phyloP scores from a whole-genome alignment of 202 grass and related monocot genomes.

The Elaeis oleifera region DNA sequence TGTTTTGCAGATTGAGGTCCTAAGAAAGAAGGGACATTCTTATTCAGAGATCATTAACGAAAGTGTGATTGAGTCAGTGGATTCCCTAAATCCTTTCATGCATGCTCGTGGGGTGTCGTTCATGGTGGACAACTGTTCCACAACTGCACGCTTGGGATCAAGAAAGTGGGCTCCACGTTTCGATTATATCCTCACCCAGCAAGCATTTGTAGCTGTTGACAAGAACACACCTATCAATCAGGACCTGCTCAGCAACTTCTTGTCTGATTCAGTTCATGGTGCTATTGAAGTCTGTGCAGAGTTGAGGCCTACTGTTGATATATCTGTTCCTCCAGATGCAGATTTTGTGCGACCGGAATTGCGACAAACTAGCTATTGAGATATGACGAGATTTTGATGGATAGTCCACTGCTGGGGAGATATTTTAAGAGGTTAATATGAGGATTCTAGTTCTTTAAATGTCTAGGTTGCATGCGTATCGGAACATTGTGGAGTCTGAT shows the following conservation, averaged over 20 bases:
- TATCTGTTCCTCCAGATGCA: constrained; percentile 69
- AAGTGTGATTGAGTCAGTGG: constrained; percentile 68
- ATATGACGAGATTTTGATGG: too few species aligned
- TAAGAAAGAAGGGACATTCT: constrained; percentile 74
- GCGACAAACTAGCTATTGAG: constrained; percentile 37
- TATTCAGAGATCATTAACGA: constrained; percentile 87
- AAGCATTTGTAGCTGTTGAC: constrained; percentile 69
- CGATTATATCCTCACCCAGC: constrained; percentile 77
- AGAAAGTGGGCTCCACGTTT: constrained; percentile 92
- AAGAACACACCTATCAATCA: constrained; percentile 62
- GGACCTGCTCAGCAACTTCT: constrained; percentile 82
- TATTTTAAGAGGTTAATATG: too few species aligned
- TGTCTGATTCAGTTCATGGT: constrained; percentile 59
- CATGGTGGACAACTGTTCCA: constrained; percentile 97
- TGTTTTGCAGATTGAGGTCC: constrained; percentile 57
- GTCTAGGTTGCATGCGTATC: too few species aligned
- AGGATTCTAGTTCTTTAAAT: too few species aligned
- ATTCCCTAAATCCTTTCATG: constrained; percentile 92
- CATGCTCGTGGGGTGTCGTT: constrained; percentile 86
- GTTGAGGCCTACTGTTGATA: constrained; percentile 80
- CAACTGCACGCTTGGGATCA: constrained; percentile 72
- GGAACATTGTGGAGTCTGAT: too few species aligned
- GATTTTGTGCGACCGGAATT: constrained; percentile 87
- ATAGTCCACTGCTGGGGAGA: too few species aligned
- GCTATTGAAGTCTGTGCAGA: constrained; percentile 71